Conservation (phyloP, 768 basidiomycete species). For the Mycena epipterygia region DNA sequence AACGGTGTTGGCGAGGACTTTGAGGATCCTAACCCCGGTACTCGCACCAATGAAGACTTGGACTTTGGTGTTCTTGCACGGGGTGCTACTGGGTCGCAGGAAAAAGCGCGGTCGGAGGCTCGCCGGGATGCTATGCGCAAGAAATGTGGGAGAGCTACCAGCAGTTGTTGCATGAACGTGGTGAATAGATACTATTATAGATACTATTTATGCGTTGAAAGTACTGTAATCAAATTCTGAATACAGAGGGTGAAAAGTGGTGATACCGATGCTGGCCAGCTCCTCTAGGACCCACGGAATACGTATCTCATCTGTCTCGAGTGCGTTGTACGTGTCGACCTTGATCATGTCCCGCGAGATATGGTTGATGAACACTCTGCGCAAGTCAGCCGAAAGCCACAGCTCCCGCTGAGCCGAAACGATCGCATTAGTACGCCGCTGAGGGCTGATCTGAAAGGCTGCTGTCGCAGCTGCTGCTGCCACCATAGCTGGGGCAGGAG, state of each 20-base stretch:
- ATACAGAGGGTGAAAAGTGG: too few species aligned
- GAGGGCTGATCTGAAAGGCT: too few species aligned
- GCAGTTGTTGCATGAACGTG: neutral
- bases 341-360: too few species aligned
- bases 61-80: neutral
- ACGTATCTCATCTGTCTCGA: neutral
- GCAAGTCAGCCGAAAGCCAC: too few species aligned
- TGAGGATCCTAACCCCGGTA: slow-evolving; percentile 28
- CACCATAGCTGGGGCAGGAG: too few species aligned
- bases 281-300: neutral
- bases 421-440: too few species aligned
- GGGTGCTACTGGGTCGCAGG: neutral
- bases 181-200: neutral
- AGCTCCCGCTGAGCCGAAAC: too few species aligned
- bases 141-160: slow-evolving; percentile 47
- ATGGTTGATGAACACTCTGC: too few species aligned
- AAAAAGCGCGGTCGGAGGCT: slow-evolving; percentile 29
- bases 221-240: too few species aligned
- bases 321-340: slow-evolving; percentile 31
- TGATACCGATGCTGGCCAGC: too few species aligned
- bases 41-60: neutral
- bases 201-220: neutral
- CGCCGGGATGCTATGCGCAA: slow-evolving; percentile 43
- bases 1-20: slow-evolving; percentile 20
- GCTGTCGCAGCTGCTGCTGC: too few species aligned